Conservation (phyloP, 2,329 filamentous ascomycete genomes). For the Berkeleyomyces basicola region DNA sequence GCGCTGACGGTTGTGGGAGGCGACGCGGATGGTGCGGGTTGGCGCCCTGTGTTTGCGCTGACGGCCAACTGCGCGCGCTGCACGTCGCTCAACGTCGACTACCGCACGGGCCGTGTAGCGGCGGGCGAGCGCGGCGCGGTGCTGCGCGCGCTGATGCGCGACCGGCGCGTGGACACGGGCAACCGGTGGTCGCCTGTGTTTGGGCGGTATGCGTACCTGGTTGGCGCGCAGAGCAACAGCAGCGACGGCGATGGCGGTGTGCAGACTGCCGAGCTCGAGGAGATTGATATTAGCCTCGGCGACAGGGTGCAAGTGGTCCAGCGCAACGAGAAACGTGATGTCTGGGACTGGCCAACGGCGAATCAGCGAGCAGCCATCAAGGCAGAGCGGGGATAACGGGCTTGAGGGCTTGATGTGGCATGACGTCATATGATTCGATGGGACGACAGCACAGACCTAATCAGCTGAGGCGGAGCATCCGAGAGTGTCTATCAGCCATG, state of each 20-base stretch:
- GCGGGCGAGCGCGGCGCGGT: constrained; percentile 41
- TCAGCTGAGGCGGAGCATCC: neutral
- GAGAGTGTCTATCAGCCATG: constrained; percentile 21
- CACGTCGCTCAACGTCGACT: constrained; percentile 55
- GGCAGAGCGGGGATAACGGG: neutral
- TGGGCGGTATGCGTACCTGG: constrained; percentile 53
- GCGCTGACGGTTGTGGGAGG: constrained; percentile 32
- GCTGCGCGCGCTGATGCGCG: constrained; percentile 52
- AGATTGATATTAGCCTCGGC: constrained; percentile 31
- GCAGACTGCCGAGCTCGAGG: constrained; percentile 12
- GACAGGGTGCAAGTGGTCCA: constrained; percentile 37
- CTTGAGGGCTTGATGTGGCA: neutral
- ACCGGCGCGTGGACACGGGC: constrained; percentile 54
- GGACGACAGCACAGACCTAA: neutral
- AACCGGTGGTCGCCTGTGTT: constrained; percentile 53
- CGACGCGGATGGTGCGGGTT: neutral
- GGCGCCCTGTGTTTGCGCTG: constrained; percentile 29
- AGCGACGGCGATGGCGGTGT: constrained; percentile 7
- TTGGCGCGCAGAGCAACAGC: neutral
- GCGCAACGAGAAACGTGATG: constrained; percentile 33
- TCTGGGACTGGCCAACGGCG: constrained; percentile 32
- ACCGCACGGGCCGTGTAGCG: constrained; percentile 42
- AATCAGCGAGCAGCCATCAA: neutral
- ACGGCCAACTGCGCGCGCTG: constrained; percentile 58
- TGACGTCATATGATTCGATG: neutral